Conservation (phyloP, 768 basidiomycete genomes). For the Pluteus cervinus region DNA sequence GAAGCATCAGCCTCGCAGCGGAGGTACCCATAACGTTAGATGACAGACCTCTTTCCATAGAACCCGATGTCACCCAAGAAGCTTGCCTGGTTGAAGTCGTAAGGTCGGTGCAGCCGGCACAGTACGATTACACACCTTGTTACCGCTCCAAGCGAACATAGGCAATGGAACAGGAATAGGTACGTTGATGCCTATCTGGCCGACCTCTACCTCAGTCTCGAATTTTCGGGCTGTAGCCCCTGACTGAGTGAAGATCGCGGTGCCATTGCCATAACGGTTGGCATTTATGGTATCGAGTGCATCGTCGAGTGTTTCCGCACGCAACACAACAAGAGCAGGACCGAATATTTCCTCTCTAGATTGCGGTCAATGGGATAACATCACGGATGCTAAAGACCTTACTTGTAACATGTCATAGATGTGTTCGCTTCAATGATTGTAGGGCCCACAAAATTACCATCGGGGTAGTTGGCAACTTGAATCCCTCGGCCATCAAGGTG, state of each 20-base stretch:
- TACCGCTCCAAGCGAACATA: slow-evolving; percentile 97
- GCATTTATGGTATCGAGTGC: slow-evolving; percentile 85
- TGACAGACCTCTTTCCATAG: slow-evolving; percentile 75
- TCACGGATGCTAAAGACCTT: slow-evolving; percentile 17
- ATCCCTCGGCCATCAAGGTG: slow-evolving; percentile 78
- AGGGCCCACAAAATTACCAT: slow-evolving; percentile 94
- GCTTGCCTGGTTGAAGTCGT: slow-evolving; percentile 40
- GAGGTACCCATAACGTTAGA: slow-evolving; percentile 7
- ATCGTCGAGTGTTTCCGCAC: slow-evolving; percentile 82
- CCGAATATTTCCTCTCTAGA: slow-evolving; percentile 92
- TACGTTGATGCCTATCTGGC: slow-evolving; percentile 91
- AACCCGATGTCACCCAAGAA: slow-evolving; percentile 84
- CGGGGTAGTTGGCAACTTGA: slow-evolving; percentile 64
- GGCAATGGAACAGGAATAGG: slow-evolving; percentile 87
- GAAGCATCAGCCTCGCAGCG: slow-evolving; percentile 2
- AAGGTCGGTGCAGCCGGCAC: neutral
- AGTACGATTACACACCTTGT: slow-evolving; percentile 47
- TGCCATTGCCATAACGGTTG: slow-evolving; percentile 90
- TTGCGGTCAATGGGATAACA: slow-evolving; percentile 1
- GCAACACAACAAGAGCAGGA: slow-evolving; percentile 75
- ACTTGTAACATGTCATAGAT: slow-evolving; percentile 86
- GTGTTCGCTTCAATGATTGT: slow-evolving; percentile 83
- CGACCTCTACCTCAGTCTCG: slow-evolving; percentile 81
- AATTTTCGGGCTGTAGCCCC: slow-evolving; percentile 95
- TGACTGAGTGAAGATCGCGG: slow-evolving; percentile 94